Base-by-base conservation (phyloP, 2,329 filamentous ascomycete species). In the Claviceps digitariae region DNA sequence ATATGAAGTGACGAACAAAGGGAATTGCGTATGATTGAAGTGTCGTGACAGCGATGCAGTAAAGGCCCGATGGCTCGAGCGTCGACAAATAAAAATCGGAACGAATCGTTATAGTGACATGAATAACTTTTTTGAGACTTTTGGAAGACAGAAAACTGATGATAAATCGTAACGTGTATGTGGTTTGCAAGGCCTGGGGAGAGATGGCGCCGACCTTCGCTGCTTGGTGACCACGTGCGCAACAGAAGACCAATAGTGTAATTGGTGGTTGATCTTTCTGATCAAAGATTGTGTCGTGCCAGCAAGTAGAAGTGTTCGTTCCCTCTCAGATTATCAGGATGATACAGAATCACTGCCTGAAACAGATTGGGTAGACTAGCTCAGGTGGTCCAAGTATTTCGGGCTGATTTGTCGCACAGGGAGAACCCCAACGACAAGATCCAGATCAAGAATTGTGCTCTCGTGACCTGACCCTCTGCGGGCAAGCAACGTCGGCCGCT, bases 21-120 rank as follows among this genome's bases (percentile, higher is more conserved):
- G 58, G 64, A 66, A 66, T 69, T 40, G 60, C 55, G 57, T 59
- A 63, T 61, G 64, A 61, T 66, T 55, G 61, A 64, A 61, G 57
- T 52, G 64, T 66, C 62, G 65, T 64, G 57, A 63, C 53, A 59
- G 56, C 52, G 57, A 62, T 58, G 57, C 60, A 58, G 55, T 52
- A 58, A 54, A 64, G 65, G 63, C 63, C 60, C 54, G 58, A 57
- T 48, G 63, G 64, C 62, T 63, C 59, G 56, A 56, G 58, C 62
- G 25, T 54, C 62, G 57, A 55, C 61, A 61, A 57, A 63, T 63
- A 58, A 59, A 61, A 68, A 65, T 59, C 61, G 60, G 63, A 57
- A 60, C 62, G 53, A 63, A 64, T 69, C 70, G 71, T 73, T 73
- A 73, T 67, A 59, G 66, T 63, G 64, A 72, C 71, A 73, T 73